Evolutionary conservation across 306 rosid species (phyloP).

Genomic region (Trifolium subterraneum): DNA sequence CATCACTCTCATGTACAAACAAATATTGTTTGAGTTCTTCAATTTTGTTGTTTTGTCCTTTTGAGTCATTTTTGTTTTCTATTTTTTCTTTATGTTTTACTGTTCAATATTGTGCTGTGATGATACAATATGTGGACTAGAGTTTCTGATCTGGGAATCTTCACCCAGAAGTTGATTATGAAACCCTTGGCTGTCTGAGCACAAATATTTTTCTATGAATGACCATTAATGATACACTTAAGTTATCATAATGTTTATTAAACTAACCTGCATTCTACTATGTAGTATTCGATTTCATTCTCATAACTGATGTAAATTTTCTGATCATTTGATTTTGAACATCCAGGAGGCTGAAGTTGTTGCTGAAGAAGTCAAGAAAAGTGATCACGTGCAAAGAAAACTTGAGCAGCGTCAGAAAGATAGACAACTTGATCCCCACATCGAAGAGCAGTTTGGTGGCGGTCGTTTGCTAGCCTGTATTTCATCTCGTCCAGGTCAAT

Average conservation of each 20-base stretch:
- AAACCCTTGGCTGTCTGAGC: slow-evolving; percentile 99
- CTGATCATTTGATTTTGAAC: background rate
- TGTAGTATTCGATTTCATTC: background rate
- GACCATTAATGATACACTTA: background rate
- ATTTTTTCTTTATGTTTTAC: background rate
- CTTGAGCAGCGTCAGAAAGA: slow-evolving; percentile 34
- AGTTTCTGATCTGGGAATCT: slow-evolving; percentile 85
- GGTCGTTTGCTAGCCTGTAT: slow-evolving; percentile 59
- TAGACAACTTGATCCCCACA: slow-evolving; percentile 41
- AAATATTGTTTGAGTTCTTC: no score
- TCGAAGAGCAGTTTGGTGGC: slow-evolving; percentile 58
- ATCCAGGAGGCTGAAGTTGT: slow-evolving; percentile 50
- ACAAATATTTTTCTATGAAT: slow-evolving; percentile 15
- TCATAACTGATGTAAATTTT: background rate
- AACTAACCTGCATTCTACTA: background rate
- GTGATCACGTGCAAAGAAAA: slow-evolving; percentile 53
- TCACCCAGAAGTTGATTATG: slow-evolving; percentile 63
- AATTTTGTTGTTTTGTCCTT: no score
- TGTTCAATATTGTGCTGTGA: slow-evolving; percentile 52
- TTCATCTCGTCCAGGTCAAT: slow-evolving; percentile 62
- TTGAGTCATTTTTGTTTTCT: no score
- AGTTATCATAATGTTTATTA: background rate
- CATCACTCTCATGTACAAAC: no score
- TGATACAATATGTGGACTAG: slow-evolving; percentile 78
- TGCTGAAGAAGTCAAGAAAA: slow-evolving; percentile 52